Percentiles rank a stretch among this genome's conserved stretches.
phyloP scores from a whole-genome alignment of 306 rosid genomes.

The Inga oerstediana region DNA sequence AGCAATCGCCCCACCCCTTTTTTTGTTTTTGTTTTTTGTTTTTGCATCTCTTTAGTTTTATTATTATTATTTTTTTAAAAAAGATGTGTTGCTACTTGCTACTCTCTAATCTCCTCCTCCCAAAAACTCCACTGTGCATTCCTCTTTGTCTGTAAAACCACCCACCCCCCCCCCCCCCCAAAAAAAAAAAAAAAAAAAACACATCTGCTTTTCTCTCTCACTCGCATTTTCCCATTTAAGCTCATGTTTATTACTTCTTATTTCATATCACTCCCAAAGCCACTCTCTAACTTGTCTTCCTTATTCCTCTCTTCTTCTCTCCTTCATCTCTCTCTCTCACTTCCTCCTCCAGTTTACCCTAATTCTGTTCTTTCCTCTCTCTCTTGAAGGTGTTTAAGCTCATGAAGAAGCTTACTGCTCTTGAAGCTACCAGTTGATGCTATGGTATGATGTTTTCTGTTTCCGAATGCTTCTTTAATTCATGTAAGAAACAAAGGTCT shows the following conservation, averaged over 20 bases:
- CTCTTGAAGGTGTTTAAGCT: slow-evolving; percentile 24
- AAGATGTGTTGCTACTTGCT: not conserved
- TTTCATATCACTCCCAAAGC: slow-evolving; percentile 34
- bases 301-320: not conserved
- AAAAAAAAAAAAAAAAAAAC: not conserved
- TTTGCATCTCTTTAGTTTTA: not conserved
- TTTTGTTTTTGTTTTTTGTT: not conserved
- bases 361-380: slow-evolving; percentile 22
- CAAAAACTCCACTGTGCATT: slow-evolving; percentile 29
- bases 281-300: slow-evolving; percentile 19
- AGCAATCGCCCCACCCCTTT: slow-evolving; percentile 52
- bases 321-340: not conserved
- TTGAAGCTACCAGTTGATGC: not conserved
- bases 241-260: slow-evolving; percentile 62
- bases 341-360: slow-evolving; percentile 9
- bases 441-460: not conserved
- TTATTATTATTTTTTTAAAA: not conserved
- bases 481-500: not conserved
- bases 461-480: not conserved
- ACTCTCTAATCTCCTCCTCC: slow-evolving; percentile 20
- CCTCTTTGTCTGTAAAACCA: slow-evolving; percentile 39
- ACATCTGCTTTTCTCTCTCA: slow-evolving; percentile 15
- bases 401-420: not conserved
- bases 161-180: too few species aligned
- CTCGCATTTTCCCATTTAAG: slow-evolving; percentile 44